Base-by-base conservation (phyloP, 345 rosid species). In the Camelina neglecta region DNA sequence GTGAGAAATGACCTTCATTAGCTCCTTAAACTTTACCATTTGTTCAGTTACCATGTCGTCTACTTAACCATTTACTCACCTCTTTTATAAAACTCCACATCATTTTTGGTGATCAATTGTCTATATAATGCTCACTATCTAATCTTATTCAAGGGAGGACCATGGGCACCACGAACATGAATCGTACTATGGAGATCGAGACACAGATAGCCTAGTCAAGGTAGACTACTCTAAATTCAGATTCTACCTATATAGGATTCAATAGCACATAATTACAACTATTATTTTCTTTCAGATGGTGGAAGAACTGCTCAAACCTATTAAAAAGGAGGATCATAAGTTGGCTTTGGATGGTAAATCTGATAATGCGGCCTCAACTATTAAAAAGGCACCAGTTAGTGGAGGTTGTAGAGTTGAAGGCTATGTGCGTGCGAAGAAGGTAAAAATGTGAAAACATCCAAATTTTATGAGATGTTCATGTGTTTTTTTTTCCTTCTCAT, bases 381-480 rank as follows among this genome's bases (percentile, higher is more conserved):
- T 69, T 42, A 79, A 82, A 16, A 74, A 63, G 23, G 97, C 97
- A 65, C 97, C 97, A 20, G 64, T 69, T 63, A 77, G 93, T 8
- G 97, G 98, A 63, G 99, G 99, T 58, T 96, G 99, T 65, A 86
- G 93, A 87, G 66, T 96, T 53, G 99, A 90, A 85, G 97, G 99
- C 57, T 85, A 83, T 84, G 89, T 96, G 33, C 86, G 88, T 45
- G 97, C 87, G 8, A 96, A 96, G 86, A 96, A 96, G 98, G 99
- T 93, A 82, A 67, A 31, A 50, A 29, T 29, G 33, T 61, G 23
- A 15, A 4, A 29, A 29, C 35, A 4, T 38, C 26, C 21, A 24
- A 60, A 51, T 51, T 20, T 50, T 20, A 5, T 50, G 41, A 11
- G 15, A 35, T 26, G n/a, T 39, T 8, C 6, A 62, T 76, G 51